Percentiles rank a stretch among this genome's conserved stretches.
phyloP scores from a whole-genome alignment of 2,329 filamentous ascomycete species.

The Calonectria fujianensis region DNA sequence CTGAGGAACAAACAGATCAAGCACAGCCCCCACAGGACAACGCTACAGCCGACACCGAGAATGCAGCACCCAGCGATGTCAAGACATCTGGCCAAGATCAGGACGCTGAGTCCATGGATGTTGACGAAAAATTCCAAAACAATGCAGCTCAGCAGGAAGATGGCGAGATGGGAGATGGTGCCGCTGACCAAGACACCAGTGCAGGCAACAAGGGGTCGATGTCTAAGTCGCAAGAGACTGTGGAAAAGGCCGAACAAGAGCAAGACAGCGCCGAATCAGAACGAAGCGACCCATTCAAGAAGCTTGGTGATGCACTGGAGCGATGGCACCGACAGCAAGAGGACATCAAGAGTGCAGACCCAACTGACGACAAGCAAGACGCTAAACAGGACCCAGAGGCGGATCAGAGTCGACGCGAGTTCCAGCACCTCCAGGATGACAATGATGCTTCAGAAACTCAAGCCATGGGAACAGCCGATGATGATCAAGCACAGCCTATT shows the following conservation, averaged over 20 bases:
- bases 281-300: conserved; percentile 87
- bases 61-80: conserved; percentile 77
- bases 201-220: conserved; percentile 78
- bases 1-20: conserved; percentile 68
- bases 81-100: conserved; percentile 80
- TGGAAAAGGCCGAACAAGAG: conserved; percentile 67
- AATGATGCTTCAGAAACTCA: conserved; percentile 89
- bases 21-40: conserved; percentile 66
- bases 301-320: conserved; percentile 93
- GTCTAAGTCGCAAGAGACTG: conserved; percentile 68
- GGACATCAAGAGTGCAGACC: conserved; percentile 80
- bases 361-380: conserved; percentile 62
- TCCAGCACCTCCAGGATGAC: conserved; percentile 93
- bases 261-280: conserved; percentile 67
- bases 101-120: conserved; percentile 77
- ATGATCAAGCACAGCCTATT: conserved; percentile 89
- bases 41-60: conserved; percentile 74
- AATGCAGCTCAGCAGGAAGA: conserved; percentile 79
- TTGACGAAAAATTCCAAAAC: conserved; percentile 76
- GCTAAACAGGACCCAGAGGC: conserved; percentile 72
- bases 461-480: conserved; percentile 89
- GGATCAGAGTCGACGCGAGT: conserved; percentile 83
- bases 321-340: conserved; percentile 92
- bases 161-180: conserved; percentile 79
- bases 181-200: conserved; percentile 78